Percentiles rank a stretch among this genome's conserved stretches.
phyloP scores from a whole-genome alignment of 2,329 filamentous ascomycete species.

The Fusarium concolor region DNA sequence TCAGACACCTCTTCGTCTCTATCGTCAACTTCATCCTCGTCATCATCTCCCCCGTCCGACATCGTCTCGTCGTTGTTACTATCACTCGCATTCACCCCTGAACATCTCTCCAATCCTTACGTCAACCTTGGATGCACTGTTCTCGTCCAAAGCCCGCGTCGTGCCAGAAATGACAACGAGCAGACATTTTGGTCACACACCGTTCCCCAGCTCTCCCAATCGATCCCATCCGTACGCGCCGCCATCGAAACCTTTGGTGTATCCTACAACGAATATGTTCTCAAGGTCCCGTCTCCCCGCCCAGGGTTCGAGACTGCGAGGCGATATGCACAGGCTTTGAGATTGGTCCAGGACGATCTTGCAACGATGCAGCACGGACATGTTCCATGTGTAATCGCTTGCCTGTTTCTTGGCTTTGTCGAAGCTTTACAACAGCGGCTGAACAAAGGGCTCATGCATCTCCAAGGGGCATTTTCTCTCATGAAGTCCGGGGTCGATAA shows the following conservation, averaged over 20 bases:
- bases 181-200: constrained; percentile 34
- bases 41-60: background rate
- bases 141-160: constrained; percentile 22
- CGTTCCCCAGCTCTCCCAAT: constrained; percentile 31
- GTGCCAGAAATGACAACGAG: constrained; percentile 26
- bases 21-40: background rate
- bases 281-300: background rate
- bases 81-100: background rate
- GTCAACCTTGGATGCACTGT: constrained; percentile 26
- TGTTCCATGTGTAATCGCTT: constrained; percentile 33
- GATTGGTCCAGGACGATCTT: constrained; percentile 31
- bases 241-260: constrained; percentile 34
- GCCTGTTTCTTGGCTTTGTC: constrained; percentile 24
- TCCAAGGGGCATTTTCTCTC: constrained; percentile 22
- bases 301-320: constrained; percentile 10
- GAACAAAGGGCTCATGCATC: constrained; percentile 14
- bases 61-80: background rate
- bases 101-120: background rate
- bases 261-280: constrained; percentile 31
- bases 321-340: constrained; percentile 27
- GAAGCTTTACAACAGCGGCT: constrained; percentile 32
- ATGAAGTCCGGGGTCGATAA: constrained; percentile 15
- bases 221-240: constrained; percentile 30
- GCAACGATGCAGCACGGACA: constrained; percentile 11
- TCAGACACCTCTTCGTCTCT: background rate